These are phyloP conservation scores for Penicillium vulpinum DNA, from an alignment of 2,329 filamentous ascomycete species.

Conservation along the genomic window DNA sequence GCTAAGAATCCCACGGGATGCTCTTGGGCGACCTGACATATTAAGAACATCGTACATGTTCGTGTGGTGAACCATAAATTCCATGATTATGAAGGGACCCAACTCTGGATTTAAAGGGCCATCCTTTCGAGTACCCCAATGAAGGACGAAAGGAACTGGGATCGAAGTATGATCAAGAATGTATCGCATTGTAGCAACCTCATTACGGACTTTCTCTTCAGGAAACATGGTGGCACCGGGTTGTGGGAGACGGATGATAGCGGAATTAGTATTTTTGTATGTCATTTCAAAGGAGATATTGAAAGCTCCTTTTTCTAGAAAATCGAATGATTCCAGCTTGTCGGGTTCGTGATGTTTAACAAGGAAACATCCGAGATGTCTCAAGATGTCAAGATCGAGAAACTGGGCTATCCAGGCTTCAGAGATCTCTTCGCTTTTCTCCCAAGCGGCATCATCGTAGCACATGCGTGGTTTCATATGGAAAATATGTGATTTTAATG, in stretches of 20 bases:
- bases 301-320: no score
- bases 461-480: no score
- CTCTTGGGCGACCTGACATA: background rate
- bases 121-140: slow-evolving; percentile 1
- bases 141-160: slow-evolving; percentile 6
- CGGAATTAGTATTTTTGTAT: background rate
- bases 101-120: slow-evolving; percentile 12
- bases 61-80: slow-evolving; percentile 20
- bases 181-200: slow-evolving; percentile 22
- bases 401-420: no score
- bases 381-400: no score
- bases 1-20: slow-evolving; percentile 21
- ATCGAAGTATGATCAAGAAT: slow-evolving; percentile 18
- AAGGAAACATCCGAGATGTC: background rate
- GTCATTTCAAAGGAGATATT: background rate
- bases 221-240: slow-evolving; percentile 23
- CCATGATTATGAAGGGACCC: slow-evolving; percentile 40
- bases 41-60: slow-evolving; percentile 9
- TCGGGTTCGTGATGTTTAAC: background rate
- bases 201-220: slow-evolving; percentile 37
- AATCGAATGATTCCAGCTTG: background rate
- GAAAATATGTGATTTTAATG: no score
- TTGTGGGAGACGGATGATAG: slow-evolving; percentile 22
- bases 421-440: no score
- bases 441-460: no score